Evolutionary conservation across 163 green algal species (phyloP).

Genomic region (Chlamydomonas reinhardtii): DNA sequence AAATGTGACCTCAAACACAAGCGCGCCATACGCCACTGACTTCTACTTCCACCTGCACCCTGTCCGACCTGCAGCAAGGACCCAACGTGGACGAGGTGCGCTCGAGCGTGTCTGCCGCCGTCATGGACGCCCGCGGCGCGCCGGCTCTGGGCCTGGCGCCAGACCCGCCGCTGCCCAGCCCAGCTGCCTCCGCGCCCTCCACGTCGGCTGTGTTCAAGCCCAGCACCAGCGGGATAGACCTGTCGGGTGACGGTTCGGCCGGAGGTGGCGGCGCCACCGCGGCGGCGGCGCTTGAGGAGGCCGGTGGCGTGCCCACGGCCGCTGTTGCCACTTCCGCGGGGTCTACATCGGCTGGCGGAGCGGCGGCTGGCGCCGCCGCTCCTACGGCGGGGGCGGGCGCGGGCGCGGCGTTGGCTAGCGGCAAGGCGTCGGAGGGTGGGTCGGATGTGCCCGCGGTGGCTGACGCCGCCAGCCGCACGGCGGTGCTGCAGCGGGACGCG

Average conservation of each 20-base stretch:
- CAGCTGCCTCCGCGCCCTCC: background rate
- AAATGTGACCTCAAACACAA: too few species aligned
- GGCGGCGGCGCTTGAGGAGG: too few species aligned
- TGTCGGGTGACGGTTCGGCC: background rate
- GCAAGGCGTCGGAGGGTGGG: background rate
- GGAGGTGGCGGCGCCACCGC: background rate
- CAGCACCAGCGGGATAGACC: constrained; percentile 29
- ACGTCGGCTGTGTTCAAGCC: background rate
- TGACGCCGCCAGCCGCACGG: constrained; percentile 14
- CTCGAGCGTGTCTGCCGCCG: constrained; percentile 24
- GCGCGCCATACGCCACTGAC: too few species aligned
- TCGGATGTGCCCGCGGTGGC: constrained; percentile 20
- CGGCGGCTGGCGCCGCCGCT: background rate
- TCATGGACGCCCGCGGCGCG: constrained; percentile 37
- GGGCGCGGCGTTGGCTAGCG: background rate
- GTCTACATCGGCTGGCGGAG: too few species aligned
- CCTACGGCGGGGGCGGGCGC: background rate
- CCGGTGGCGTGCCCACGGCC: too few species aligned
- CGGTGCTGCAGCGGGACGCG: constrained; percentile 88
- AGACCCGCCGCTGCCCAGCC: background rate
- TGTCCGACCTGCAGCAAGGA: background rate
- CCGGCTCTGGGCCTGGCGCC: background rate
- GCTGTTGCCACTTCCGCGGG: too few species aligned
- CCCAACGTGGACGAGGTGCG: constrained; percentile 37
- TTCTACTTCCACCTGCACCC: background rate